Base-by-base conservation (phyloP, 768 basidiomycete species). In the Boletus sp. region DNA sequence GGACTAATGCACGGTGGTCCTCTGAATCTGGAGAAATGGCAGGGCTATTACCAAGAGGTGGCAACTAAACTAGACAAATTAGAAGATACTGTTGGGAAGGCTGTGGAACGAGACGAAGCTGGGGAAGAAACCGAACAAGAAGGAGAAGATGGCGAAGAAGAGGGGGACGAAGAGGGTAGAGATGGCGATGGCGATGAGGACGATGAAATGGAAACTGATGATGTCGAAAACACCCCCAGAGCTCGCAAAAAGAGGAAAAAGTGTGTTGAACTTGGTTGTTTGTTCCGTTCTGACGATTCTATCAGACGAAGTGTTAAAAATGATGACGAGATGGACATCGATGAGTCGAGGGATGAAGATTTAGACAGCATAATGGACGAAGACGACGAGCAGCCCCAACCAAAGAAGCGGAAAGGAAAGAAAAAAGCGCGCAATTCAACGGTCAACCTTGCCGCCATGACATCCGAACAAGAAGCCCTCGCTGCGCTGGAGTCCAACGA, bases 1-100 rank as follows among this genome's bases (percentile, higher is more conserved):
- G 89, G 87, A 0, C 64, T 84, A 15, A 80, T 89, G 75, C 86
- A 95, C 65, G 96, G 94, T 0, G 96, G 94, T 1, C 79, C 82
- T 45, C 75, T 99, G 50, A 83, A 85, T 51, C 73, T 86, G 9
- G 78, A 78, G 1, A 81, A 87, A 60, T 98, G 90, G 85, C 83
- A 92, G 63, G 78, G 77, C 28, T 78, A 89, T 40, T 94, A 94
- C 67, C 75, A 82, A 17, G 76, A 75, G 14, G 79, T 89, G 17
- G 77, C 76, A 41, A 76, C 75, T 37, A 83, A 95, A 66, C 71
- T 98, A 61, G 80, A 83, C 41, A 83, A 84, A 65, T 68, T 94
- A 49, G 92, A 96, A 64, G 77, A 78, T 44, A 73, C 70, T 3
- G 76, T 89, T n/a, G 87, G 83, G 1, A 85, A 88, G 63, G 85